Evolutionary conservation across 1,284 basidiomycete genomes (phyloP), one percentile per base, ranked within the genome.

Genomic region (Puccinia brachypodii): DNA sequence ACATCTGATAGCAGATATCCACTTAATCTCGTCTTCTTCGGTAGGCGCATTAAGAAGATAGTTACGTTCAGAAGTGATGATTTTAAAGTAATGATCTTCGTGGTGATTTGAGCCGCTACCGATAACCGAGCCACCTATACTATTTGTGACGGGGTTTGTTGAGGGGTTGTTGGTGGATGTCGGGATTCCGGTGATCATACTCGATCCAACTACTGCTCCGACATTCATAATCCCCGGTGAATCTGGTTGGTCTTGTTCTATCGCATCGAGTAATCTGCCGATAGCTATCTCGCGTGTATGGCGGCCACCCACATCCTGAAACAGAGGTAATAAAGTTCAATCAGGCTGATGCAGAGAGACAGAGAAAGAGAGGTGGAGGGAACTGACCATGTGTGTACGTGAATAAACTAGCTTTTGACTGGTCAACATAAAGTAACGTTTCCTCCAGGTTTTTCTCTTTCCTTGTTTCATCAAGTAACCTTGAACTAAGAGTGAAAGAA

Each of bases 391-490:
- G 79, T 88, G 88, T 47, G 85, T 87, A 1, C 86, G 82, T 7
- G 86, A 84, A 76, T 88, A 88, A 44, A 86, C 84, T 47, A 88
- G 82, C 36, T 85, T 83, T 22, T 85, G 83, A 16, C 85, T 83
- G 19, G 86, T 87, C 13, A 88, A 84, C 9, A 87, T 85, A 53
- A 88, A 88, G 87, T 87, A 88, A 14, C 88, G 89, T 88, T 99
- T 99, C 82, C 95, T 90, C 97, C 97, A 99, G 82, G 92, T 93
- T 85, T 94, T 92, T 84, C 96, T 91, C 84, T 96, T 94, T 62
- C 95, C 95, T 86, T 95, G 95, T 87, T 99, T 99, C 93, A 97
- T 96, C 83, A 99, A 88, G 87, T 99, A 99, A 1, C 95, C 95
- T 40, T 92, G 91, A 64, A 81, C 79, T 81, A 36, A 44, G 47